Evolutionary conservation across 1,139 yeast species (phyloP).

Genomic region (Kodamaea ohmeri): DNA sequence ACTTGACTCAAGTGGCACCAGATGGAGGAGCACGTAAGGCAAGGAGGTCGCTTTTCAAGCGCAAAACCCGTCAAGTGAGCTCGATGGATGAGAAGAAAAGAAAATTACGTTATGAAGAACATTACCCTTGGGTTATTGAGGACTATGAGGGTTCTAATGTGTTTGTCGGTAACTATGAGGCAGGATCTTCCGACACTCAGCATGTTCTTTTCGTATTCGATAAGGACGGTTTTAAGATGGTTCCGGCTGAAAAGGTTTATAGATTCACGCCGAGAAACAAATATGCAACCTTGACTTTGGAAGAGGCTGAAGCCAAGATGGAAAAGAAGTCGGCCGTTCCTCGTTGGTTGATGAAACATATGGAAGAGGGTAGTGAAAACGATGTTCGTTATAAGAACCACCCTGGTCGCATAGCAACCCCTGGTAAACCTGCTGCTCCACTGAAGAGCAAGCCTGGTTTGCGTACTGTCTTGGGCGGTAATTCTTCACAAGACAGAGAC

Average conservation of each 20-base stretch:
- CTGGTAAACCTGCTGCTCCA: constrained; percentile 19
- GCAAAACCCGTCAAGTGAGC: constrained; percentile 82
- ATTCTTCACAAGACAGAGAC: constrained; percentile 52
- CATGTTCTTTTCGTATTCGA: constrained; percentile 86
- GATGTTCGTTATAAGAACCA: constrained; percentile 47
- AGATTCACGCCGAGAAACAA: constrained; percentile 90
- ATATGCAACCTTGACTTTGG: constrained; percentile 89
- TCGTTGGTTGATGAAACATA: constrained; percentile 94
- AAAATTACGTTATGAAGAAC: constrained; percentile 87
- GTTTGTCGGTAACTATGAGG: constrained; percentile 95
- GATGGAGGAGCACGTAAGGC: constrained; percentile 85
- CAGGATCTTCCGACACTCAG: constrained; percentile 78
- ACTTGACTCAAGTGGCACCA: constrained; percentile 79
- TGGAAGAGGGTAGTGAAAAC: constrained; percentile 56
- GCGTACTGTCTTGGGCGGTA: constrained; percentile 59
- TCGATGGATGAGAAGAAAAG: constrained; percentile 79
- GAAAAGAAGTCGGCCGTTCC: constrained; percentile 77
- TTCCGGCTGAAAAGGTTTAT: constrained; percentile 93
- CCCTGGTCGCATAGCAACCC: constrained; percentile 8
- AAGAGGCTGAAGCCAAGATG: constrained; percentile 96
- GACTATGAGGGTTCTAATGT: constrained; percentile 93
- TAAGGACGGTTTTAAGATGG: constrained; percentile 85
- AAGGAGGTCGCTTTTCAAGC: constrained; percentile 61
- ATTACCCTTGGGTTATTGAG: constrained; percentile 96
- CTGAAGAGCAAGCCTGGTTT: constrained; percentile 32